phyloP scores from a whole-genome alignment of 169 alveolate genomes.

The Eimeria necatrix region DNA sequence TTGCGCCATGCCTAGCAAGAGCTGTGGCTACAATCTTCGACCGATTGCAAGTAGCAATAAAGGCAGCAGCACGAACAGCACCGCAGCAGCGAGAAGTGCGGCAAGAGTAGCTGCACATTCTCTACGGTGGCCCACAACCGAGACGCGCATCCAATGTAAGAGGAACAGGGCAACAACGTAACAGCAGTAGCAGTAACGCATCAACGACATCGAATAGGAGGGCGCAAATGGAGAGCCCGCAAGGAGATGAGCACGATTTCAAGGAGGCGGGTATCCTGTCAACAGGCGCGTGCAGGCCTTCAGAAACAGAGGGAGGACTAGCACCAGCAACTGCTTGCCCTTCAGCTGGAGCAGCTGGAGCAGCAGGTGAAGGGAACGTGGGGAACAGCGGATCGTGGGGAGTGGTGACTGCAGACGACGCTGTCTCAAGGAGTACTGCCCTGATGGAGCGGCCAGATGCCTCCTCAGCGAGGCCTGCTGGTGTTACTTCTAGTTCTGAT shows the following conservation, averaged over 20 bases:
- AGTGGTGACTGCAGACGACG: background rate
- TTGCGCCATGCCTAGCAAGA: background rate
- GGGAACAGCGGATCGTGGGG: background rate
- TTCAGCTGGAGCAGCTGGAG: background rate
- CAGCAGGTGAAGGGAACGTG: background rate
- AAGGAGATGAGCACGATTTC: background rate
- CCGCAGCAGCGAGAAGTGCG: background rate
- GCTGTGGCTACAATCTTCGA: background rate
- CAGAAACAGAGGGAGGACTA: background rate
- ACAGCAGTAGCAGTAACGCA: conserved; percentile 31
- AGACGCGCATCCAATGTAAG: background rate
- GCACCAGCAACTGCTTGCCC: background rate
- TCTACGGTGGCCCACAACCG: background rate
- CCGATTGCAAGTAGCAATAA: background rate
- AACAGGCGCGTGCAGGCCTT: background rate
- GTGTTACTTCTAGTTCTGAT: background rate
- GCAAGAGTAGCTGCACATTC: background rate
- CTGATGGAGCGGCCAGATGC: background rate
- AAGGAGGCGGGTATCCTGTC: background rate
- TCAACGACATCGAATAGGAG: background rate
- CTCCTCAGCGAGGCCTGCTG: background rate
- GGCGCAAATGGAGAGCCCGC: background rate
- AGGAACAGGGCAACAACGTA: background rate
- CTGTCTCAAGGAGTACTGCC: background rate
- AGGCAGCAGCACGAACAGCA: background rate